phyloP scores from a whole-genome alignment of 345 rosid species.

The Citrus reticulata region DNA sequence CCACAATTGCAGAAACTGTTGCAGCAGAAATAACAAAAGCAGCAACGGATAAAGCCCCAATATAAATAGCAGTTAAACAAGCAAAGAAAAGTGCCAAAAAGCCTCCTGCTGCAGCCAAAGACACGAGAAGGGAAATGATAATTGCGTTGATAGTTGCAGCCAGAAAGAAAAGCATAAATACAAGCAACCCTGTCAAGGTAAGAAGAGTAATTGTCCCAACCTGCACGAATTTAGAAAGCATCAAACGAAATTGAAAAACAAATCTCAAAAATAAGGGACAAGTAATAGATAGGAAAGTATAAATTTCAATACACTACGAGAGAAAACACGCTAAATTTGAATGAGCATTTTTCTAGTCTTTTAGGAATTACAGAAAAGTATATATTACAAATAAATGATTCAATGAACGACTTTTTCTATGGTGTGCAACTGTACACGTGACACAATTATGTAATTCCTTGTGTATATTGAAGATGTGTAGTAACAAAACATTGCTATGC shows the following conservation, averaged over 20 bases:
- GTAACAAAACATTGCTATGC: neutral
- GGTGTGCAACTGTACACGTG: neutral
- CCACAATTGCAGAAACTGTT: constrained; percentile 57
- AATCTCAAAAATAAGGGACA: neutral
- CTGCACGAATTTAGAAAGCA: constrained; percentile 37
- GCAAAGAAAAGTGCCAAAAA: constrained; percentile 79
- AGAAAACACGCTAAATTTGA: no score
- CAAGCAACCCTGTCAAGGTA: constrained; percentile 61
- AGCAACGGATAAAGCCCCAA: constrained; percentile 75
- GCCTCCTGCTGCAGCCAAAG: constrained; percentile 85
- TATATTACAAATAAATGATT: neutral
- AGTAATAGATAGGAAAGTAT: neutral
- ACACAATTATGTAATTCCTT: neutral
- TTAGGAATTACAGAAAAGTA: no score
- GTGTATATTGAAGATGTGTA: neutral
- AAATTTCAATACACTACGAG: no score
- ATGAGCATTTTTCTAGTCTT: no score
- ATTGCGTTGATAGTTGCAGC: constrained; percentile 78
- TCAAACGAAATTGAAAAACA: neutral
- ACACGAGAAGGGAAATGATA: constrained; percentile 64
- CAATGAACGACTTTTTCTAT: no score
- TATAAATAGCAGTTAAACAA: constrained; percentile 60
- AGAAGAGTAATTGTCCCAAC: constrained; percentile 68
- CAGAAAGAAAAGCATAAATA: constrained; percentile 74
- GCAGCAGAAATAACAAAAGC: constrained; percentile 63